These are phyloP conservation scores for Purshia tridentata DNA, from an alignment of 306 rosid genomes.

Conservation along the genomic window DNA sequence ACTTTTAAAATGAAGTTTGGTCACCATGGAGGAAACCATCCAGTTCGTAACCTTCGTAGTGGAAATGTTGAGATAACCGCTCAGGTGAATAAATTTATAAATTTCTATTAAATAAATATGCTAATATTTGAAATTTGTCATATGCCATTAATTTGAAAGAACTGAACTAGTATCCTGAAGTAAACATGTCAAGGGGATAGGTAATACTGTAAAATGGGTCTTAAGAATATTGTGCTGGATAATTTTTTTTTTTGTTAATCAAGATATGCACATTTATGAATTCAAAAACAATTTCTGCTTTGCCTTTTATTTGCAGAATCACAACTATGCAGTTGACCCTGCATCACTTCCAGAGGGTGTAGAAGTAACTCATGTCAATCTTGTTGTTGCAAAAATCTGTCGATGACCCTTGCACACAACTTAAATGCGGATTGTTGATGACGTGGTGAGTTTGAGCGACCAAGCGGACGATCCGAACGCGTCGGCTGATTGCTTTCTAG, in stretches of 20 bases:
- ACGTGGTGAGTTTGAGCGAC: too few relatives aligned
- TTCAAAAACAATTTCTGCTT: constrained; percentile 17
- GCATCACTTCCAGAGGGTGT: constrained; percentile 80
- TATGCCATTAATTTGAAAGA: not conserved
- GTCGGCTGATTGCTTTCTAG: too few relatives aligned
- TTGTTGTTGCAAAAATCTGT: too few relatives aligned
- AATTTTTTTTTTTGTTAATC: not conserved
- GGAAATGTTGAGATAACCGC: constrained; percentile 88
- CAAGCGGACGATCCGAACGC: too few relatives aligned
- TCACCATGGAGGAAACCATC: constrained; percentile 99
- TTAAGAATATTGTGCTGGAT: not conserved
- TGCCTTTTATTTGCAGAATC: constrained; percentile 62
- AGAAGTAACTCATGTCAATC: constrained; percentile 84
- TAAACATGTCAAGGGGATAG: not conserved
- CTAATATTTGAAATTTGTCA: not conserved
- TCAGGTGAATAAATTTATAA: constrained; percentile 55
- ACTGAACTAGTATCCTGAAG: not conserved
- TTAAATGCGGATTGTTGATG: too few relatives aligned
- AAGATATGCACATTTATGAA: not conserved
- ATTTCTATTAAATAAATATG: not conserved
- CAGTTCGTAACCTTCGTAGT: constrained; percentile 69
- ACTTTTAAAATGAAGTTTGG: constrained; percentile 98
- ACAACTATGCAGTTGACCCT: constrained; percentile 87
- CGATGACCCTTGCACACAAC: too few relatives aligned
- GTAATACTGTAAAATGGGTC: not conserved